phyloP scores from a whole-genome alignment of 2,329 filamentous ascomycete species.

The Ceratocystis destructans region DNA sequence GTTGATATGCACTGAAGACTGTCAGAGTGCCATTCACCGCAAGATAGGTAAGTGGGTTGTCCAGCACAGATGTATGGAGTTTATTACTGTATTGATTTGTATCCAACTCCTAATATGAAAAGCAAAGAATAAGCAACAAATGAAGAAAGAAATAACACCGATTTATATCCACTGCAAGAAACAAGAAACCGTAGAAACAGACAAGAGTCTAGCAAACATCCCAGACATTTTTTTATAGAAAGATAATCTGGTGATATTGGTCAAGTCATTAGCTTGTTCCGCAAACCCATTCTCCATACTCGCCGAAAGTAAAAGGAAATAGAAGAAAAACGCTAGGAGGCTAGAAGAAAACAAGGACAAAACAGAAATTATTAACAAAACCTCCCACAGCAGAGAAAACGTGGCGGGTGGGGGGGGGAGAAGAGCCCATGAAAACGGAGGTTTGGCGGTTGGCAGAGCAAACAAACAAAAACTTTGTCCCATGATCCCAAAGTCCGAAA shows the following conservation, averaged over 20 bases:
- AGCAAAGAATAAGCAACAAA: background rate
- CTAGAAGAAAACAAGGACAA: background rate
- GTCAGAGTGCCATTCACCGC: too few species aligned
- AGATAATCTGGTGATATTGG: background rate
- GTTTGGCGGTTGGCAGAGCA: background rate
- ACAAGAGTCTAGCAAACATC: background rate
- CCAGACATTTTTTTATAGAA: background rate
- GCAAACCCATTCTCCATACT: background rate
- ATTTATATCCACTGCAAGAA: slow-evolving; percentile 1
- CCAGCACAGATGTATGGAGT: too few species aligned
- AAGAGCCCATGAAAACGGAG: background rate
- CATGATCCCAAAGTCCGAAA: background rate
- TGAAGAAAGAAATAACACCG: background rate
- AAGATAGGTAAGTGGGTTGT: too few species aligned
- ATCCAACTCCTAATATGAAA: background rate
- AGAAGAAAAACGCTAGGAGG: background rate
- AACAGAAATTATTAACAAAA: background rate
- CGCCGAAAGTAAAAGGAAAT: background rate
- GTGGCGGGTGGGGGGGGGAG: background rate
- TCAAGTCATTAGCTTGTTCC: background rate
- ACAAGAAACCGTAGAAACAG: background rate
- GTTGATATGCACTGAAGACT: too few species aligned
- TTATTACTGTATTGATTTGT: background rate
- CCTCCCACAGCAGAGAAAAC: too few species aligned
- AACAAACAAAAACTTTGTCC: slow-evolving; percentile 2